Evolutionary conservation across 495 filamentous ascomycete species (phyloP).

Genomic region (Penicillium mononematosum): DNA sequence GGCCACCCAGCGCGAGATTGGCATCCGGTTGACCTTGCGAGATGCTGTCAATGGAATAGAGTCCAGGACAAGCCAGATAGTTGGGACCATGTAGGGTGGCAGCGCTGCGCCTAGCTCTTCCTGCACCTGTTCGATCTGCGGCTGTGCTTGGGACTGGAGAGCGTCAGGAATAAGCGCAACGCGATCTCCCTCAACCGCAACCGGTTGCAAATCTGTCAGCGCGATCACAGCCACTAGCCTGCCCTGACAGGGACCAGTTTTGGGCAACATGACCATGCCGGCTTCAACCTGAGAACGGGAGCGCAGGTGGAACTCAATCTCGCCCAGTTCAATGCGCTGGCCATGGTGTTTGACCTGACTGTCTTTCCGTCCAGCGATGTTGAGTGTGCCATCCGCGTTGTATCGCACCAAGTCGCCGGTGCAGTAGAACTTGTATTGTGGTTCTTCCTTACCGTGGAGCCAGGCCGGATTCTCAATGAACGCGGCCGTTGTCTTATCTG

Average conservation of each 20-base stretch:
- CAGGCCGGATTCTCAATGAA: slow-evolving; percentile 26
- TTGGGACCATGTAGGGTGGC: slow-evolving; percentile 44
- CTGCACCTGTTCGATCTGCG: slow-evolving; percentile 4
- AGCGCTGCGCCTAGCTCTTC: slow-evolving; percentile 7
- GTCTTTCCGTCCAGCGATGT: slow-evolving; percentile 29
- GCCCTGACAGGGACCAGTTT: neutral
- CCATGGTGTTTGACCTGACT: slow-evolving; percentile 10
- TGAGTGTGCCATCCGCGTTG: slow-evolving; percentile 28
- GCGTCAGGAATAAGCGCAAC: slow-evolving; percentile 2
- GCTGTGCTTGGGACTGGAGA: slow-evolving; percentile 1
- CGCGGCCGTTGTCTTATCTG: slow-evolving; percentile 25
- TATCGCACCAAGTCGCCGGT: slow-evolving; percentile 50
- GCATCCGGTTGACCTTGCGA: slow-evolving; percentile 35
- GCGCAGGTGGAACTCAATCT: slow-evolving; percentile 2
- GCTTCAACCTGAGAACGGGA: neutral
- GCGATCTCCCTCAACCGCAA: slow-evolving; percentile 1
- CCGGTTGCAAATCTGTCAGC: slow-evolving; percentile 2
- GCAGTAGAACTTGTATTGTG: slow-evolving; percentile 27
- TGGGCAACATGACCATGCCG: slow-evolving; percentile 3
- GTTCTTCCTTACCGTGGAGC: slow-evolving; percentile 2
- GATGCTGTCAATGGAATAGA: slow-evolving; percentile 35
- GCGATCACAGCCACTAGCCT: neutral
- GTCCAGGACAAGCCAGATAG: slow-evolving; percentile 31
- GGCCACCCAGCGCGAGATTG: slow-evolving; percentile 2
- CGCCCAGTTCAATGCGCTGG: neutral